Base-by-base conservation (phyloP, 139 green algal species). In the Astrephomene gubernaculifera region DNA sequence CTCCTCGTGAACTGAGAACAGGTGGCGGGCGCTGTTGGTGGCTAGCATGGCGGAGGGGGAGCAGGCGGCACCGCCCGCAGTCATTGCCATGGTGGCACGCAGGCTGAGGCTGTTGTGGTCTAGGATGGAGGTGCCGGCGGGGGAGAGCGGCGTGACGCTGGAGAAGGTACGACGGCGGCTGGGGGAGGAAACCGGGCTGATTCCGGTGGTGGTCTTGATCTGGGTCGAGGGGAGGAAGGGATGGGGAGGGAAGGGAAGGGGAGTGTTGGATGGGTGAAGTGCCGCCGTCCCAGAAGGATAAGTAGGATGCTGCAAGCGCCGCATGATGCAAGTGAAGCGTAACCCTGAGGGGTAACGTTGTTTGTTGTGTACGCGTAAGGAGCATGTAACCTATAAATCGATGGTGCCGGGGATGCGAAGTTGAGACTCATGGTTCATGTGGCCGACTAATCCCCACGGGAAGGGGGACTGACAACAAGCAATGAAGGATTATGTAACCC, bases 51-150 rank as follows among this genome's bases (percentile, higher is more conserved):
- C 12, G 71, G 71, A 25, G 44, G 44, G 36, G 39, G 41, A 22
- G 27, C 71, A 44, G 31, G 36, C 21, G 29, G 53, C 36, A 39
- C 71, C 44, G 27, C 43, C 63, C n/a, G n/a, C 10, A 25, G 44
- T 44, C 45, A 79, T 39, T 1, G 71, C n/a, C 45, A 29, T 41
- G 27, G 33, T 64, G 71, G 38, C 53, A n/a, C n/a, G n/a, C n/a
- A n/a, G n/a, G n/a, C n/a, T n/a, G n/a, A n/a, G n/a, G 52, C 31
- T 25, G 39, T 39, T 44, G 9, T 81, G 75, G 57, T 83, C 76
- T 1, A 83, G 76, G 76, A 83, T 83, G 10, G 76, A 83, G 27
- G n/a, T 9, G 71, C 44, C 71, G 57, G 39, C 29, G 70, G 76
- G 76, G 19, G 76, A 83, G 19, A 83, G 38, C 0, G 76, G 43